Conservation (phyloP, 2,329 filamentous ascomycete species). For the Botrytis galanthina region DNA sequence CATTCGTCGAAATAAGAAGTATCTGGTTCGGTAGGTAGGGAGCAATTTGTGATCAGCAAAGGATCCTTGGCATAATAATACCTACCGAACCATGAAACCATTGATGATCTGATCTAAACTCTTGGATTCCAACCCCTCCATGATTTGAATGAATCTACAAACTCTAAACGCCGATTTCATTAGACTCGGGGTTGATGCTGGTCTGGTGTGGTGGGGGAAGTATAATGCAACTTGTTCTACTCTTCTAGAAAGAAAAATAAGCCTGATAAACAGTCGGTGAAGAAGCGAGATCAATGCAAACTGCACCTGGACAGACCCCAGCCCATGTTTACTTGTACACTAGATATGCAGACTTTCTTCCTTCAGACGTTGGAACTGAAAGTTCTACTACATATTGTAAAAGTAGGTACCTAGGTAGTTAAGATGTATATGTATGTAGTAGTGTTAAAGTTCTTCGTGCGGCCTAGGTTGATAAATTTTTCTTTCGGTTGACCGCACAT, state of each 20-base stretch:
- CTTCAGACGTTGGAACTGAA: background rate
- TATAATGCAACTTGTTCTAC: background rate
- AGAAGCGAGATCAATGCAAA: conserved; percentile 6
- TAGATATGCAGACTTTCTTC: background rate
- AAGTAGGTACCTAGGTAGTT: background rate
- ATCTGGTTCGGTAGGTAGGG: background rate
- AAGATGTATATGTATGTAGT: background rate
- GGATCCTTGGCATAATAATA: background rate
- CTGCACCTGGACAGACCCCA: background rate
- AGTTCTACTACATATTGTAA: background rate
- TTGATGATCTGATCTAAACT: conserved; percentile 4
- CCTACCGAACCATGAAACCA: background rate
- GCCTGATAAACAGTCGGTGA: conserved; percentile 11
- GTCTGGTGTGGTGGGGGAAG: conserved; percentile 9
- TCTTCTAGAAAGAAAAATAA: conserved; percentile 14
- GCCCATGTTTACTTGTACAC: background rate
- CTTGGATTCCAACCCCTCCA: conserved; percentile 4
- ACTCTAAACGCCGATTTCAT: conserved; percentile 3
- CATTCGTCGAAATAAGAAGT: background rate
- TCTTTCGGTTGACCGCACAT: background rate
- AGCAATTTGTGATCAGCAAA: background rate
- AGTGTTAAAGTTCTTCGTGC: background rate
- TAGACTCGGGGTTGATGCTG: conserved; percentile 14
- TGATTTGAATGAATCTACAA: background rate
- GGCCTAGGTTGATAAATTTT: background rate